Base-by-base conservation (phyloP, 2,329 filamentous ascomycete genomes). In the Gnomoniopsis smithogilvyi region DNA sequence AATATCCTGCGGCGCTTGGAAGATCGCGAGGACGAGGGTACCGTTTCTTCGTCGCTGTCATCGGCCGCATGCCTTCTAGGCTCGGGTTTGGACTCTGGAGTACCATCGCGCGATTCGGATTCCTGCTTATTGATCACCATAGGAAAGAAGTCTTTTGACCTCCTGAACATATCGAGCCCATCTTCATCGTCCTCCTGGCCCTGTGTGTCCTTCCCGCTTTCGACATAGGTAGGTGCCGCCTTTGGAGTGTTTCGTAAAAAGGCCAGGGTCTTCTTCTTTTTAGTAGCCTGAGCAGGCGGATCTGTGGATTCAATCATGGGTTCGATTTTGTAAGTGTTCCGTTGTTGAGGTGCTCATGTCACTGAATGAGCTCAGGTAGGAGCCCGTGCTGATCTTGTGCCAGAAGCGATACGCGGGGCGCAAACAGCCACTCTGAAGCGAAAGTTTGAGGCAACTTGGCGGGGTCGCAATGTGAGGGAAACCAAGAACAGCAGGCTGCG, bases 121-220 rank as follows among this genome's bases (percentile, higher is more conserved):
- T 64, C 49, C 33, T 64, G 52, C 33, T 73, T 72, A 36, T 68
- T 62, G 2, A 68, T 38, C 19, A 56, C 67, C 38, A 74, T 72
- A 6, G 76, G 73, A 53, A 79, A 80, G 67, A 82, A 81, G 59
- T 78, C 74, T 62, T 77, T 78, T 14, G 78, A 74, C 6, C 79
- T 78, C 46, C 76, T 74, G 63, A 85, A 85, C 6, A 85, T 70
- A 2, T 72, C 72, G 12, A 85, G 72, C 2, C 68, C 69, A 53
- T 76, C 73, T 30, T 66, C 64, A 19, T 68, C 66, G 21, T 69
- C 38, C 2, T 70, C 66, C 4, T 69, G 65, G 7, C 58, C 41
- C 2, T 45, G 46, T 36, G 67, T 64, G 8, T 53, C 54, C 3
- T 56, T 17, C 3, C 49, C 55, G 43, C 41, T 56, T 15, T 36